Conservation (phyloP, 495 filamentous ascomycete genomes). For the Hyaloscypha variabilis region DNA sequence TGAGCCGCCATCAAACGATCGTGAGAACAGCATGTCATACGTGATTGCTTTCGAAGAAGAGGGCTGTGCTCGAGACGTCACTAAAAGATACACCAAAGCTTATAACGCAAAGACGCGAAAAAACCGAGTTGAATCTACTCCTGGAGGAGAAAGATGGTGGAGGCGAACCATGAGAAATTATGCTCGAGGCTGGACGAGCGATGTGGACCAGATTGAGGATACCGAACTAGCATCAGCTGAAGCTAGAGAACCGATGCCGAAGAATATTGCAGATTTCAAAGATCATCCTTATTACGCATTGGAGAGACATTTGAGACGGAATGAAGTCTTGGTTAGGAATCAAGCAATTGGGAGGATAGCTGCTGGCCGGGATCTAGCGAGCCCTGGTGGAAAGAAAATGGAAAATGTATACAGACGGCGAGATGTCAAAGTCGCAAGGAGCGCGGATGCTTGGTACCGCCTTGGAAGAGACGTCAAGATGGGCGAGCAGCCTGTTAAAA, state of each 20-base stretch:
- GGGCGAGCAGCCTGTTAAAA: slow-evolving; percentile 78
- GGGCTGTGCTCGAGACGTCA: slow-evolving; percentile 76
- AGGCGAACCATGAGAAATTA: slow-evolving; percentile 61
- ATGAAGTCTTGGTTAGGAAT: slow-evolving; percentile 75
- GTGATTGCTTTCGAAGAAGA: slow-evolving; percentile 83
- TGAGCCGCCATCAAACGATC: slow-evolving; percentile 78
- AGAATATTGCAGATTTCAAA: slow-evolving; percentile 89
- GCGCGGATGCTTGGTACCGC: slow-evolving; percentile 85
- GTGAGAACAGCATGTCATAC: slow-evolving; percentile 75
- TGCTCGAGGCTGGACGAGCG: slow-evolving; percentile 53
- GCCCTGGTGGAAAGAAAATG: slow-evolving; percentile 52
- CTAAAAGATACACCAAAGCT: slow-evolving; percentile 74
- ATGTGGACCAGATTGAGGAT: slow-evolving; percentile 81
- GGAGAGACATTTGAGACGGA: slow-evolving; percentile 80
- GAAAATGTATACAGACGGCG: slow-evolving; percentile 76
- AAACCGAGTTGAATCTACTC: slow-evolving; percentile 69
- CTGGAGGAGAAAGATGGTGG: slow-evolving; percentile 75
- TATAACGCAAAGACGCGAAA: slow-evolving; percentile 89
- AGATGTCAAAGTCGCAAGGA: slow-evolving; percentile 76
- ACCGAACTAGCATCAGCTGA: slow-evolving; percentile 71
- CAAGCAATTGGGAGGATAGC: slow-evolving; percentile 76
- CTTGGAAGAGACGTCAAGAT: slow-evolving; percentile 75
- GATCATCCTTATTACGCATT: slow-evolving; percentile 89
- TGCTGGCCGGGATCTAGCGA: slow-evolving; percentile 54
- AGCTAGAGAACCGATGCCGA: slow-evolving; percentile 82